phyloP scores from a whole-genome alignment of 2,329 filamentous ascomycete species.

The Sarocladiaceae sp. region DNA sequence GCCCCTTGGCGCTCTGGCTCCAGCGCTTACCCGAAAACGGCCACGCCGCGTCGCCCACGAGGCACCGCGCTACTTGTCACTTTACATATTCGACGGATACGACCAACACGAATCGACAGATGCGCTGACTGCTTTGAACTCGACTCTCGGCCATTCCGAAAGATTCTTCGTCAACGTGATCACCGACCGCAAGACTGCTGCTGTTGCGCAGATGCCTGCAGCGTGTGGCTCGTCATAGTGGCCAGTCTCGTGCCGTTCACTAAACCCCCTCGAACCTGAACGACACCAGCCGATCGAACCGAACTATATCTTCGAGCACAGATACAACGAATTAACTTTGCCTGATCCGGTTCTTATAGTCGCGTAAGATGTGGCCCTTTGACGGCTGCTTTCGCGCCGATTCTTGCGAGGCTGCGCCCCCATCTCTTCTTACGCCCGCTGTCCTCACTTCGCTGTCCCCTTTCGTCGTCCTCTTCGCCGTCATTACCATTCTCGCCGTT shows the following conservation, averaged over 20 bases:
- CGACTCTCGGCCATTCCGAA: no score
- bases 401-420: slow-evolving; percentile 45
- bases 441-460: slow-evolving; percentile 60
- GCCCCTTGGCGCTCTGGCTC: no score
- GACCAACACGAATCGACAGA: no score
- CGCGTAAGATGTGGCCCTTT: slow-evolving; percentile 33
- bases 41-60: no score
- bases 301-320: background rate
- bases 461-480: slow-evolving; percentile 66
- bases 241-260: background rate
- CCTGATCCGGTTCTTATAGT: background rate
- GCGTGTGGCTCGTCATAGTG: background rate
- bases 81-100: no score
- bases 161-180: no score
- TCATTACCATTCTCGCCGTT: slow-evolving; percentile 58
- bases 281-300: no score
- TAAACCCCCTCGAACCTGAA: background rate
- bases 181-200: no score
- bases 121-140: no score
- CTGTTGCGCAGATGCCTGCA: background rate
- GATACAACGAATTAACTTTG: background rate
- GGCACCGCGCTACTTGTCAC: no score
- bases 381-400: slow-evolving; percentile 50
- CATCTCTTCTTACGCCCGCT: slow-evolving; percentile 36
- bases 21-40: no score